A percentile compares a stretch with the other conserved stretches of the same genome.
These are phyloP conservation scores for Phytophthora pisi DNA, from an alignment of 352 stramenopile species.

Conservation along the genomic window DNA sequence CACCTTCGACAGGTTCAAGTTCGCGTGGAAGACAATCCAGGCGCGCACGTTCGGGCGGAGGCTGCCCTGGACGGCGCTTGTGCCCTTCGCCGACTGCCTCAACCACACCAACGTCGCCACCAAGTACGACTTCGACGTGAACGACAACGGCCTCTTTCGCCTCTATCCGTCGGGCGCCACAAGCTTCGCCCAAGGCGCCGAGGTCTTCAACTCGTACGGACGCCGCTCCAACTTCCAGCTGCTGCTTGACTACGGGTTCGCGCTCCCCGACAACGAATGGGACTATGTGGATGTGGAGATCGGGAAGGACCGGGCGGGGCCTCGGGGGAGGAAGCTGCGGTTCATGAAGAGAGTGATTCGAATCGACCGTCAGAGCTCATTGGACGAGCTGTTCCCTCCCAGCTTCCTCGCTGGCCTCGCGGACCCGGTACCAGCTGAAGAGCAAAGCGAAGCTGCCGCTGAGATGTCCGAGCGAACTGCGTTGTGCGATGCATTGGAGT, in stretches of 20 bases:
- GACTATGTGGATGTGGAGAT: constrained; percentile 75
- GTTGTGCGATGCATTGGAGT: constrained; percentile 30
- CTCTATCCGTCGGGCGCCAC: constrained; percentile 70
- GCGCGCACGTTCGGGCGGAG: constrained; percentile 91
- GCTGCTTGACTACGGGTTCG: constrained; percentile 94
- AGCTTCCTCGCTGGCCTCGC: constrained; percentile 29
- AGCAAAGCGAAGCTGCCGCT: constrained; percentile 12
- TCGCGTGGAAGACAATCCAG: constrained; percentile 91
- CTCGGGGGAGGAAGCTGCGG: constrained; percentile 41
- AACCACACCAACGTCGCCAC: constrained; percentile 92
- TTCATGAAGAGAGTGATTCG: constrained; percentile 55
- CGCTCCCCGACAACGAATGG: constrained; percentile 90
- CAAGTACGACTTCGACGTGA: constrained; percentile 86
- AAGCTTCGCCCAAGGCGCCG: constrained; percentile 54
- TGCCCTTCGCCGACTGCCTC: constrained; percentile 93
- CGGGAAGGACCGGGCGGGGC: constrained; percentile 37
- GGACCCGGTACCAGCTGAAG: constrained; percentile 26
- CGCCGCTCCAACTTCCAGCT: constrained; percentile 87
- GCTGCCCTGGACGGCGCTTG: constrained; percentile 90
- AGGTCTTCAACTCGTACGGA: constrained; percentile 94
- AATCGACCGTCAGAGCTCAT: constrained; percentile 50
- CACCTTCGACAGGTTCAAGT: constrained; percentile 74
- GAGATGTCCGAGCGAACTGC: constrained; percentile 11
- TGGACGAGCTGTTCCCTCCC: constrained; percentile 57
- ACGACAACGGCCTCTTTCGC: constrained; percentile 62